phyloP scores from a whole-genome alignment of 306 rosid species.

The Glycine tomentella region DNA sequence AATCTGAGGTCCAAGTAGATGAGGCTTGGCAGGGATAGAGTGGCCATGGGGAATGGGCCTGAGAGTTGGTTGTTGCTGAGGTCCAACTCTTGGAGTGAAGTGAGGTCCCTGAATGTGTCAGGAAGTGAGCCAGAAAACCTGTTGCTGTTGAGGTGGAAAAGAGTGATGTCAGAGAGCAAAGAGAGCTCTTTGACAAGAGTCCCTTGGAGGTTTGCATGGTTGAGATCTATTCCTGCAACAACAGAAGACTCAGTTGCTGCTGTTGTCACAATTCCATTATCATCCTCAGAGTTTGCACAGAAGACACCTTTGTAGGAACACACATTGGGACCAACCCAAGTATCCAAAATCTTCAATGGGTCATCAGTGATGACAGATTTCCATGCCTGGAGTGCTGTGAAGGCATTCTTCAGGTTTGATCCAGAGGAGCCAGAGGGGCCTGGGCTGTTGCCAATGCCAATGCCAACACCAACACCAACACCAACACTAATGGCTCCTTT shows the following conservation, averaged over 20 bases:
- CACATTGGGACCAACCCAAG: slow-evolving; percentile 84
- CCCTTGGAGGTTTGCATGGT: slow-evolving; percentile 89
- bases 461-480: slow-evolving; percentile 33
- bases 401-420: slow-evolving; percentile 63
- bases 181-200: slow-evolving; percentile 80
- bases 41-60: slow-evolving; percentile 70
- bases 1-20: slow-evolving; percentile 88
- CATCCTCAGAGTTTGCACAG: slow-evolving; percentile 55
- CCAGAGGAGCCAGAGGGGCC: slow-evolving; percentile 46
- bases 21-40: slow-evolving; percentile 68
- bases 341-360: slow-evolving; percentile 61
- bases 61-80: slow-evolving; percentile 90
- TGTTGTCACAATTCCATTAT: slow-evolving; percentile 17
- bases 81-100: slow-evolving; percentile 73
- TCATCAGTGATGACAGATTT: slow-evolving; percentile 87
- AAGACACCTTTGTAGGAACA: slow-evolving; percentile 88
- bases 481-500: slow-evolving; percentile 55
- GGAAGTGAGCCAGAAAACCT: slow-evolving; percentile 78
- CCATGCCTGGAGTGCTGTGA: slow-evolving; percentile 87
- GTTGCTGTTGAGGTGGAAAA: slow-evolving; percentile 84
- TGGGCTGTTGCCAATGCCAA: slow-evolving; percentile 46
- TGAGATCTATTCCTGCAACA: slow-evolving; percentile 89
- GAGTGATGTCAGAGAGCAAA: slow-evolving; percentile 68
- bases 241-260: slow-evolving; percentile 49
- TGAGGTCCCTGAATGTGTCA: slow-evolving; percentile 62